These are phyloP conservation scores for Acidiella bohemica DNA, from an alignment of 495 filamentous ascomycete genomes.

Conservation along the genomic window DNA sequence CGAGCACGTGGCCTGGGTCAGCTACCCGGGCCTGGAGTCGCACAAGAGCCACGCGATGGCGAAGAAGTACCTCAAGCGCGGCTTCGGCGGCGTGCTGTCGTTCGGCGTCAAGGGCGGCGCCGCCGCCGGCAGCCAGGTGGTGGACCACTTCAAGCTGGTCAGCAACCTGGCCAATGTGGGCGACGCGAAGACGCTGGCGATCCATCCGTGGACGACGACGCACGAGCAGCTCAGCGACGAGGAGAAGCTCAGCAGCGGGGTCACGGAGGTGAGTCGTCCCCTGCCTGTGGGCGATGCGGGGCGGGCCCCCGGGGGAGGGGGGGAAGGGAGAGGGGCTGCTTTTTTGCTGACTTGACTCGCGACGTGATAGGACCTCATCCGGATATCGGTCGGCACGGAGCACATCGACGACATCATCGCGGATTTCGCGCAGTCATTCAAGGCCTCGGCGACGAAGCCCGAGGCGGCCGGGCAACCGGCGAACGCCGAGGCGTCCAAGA, in stretches of 20 bases:
- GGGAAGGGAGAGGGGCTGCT: background rate
- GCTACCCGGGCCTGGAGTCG: conserved; percentile 76
- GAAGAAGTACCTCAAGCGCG: conserved; percentile 79
- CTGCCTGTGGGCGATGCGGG: background rate
- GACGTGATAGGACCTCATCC: conserved; percentile 65
- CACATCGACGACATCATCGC: conserved; percentile 97
- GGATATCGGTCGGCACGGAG: conserved; percentile 92
- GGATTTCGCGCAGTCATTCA: conserved; percentile 89
- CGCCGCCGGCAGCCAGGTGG: conserved; percentile 66
- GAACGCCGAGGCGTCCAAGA: conserved; percentile 29
- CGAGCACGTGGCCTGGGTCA: conserved; percentile 81
- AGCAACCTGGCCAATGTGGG: conserved; percentile 77
- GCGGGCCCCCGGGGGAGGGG: no score
- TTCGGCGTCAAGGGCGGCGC: conserved; percentile 88
- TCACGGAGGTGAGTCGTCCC: conserved; percentile 48
- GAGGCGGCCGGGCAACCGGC: conserved; percentile 29
- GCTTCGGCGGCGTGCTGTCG: conserved; percentile 83
- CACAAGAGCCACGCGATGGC: conserved; percentile 69
- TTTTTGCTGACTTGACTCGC: conserved; percentile 10
- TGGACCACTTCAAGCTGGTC: conserved; percentile 89
- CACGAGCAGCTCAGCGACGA: conserved; percentile 84
- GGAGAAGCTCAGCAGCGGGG: conserved; percentile 69
- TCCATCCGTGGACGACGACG: conserved; percentile 93
- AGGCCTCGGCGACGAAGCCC: conserved; percentile 34
- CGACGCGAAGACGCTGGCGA: conserved; percentile 75